A percentile compares a stretch with the other conserved stretches of the same genome.
Conservation (phyloP, 768 basidiomycete species). For the Phanerochaete carnosa region DNA sequence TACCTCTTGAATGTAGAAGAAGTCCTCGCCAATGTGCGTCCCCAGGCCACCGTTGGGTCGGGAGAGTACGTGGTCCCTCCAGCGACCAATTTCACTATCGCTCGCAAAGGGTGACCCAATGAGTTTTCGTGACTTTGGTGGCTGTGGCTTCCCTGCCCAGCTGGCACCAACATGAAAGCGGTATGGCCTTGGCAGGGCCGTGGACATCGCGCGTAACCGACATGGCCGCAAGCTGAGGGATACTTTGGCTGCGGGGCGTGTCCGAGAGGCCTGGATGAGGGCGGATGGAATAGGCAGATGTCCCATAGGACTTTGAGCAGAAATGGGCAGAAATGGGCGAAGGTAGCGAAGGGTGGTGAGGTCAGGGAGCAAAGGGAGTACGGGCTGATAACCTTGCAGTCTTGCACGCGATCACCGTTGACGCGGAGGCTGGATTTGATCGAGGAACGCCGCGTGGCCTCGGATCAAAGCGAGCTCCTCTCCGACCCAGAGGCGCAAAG, state of each 20-base stretch:
- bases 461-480: background rate
- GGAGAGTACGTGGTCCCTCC: slow-evolving; percentile 65
- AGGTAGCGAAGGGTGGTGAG: background rate
- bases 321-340: background rate
- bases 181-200: slow-evolving; percentile 44
- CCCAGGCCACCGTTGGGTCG: slow-evolving; percentile 38
- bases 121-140: slow-evolving; percentile 28
- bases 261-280: background rate
- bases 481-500: background rate
- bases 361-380: background rate
- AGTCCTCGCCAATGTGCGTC: slow-evolving; percentile 53
- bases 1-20: slow-evolving; percentile 69
- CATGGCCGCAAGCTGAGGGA: background rate
- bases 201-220: slow-evolving; percentile 15
- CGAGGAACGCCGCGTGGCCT: background rate
- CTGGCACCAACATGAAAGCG: slow-evolving; percentile 74
- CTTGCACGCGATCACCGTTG: background rate
- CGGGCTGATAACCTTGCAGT: background rate
- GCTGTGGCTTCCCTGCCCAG: slow-evolving; percentile 71
- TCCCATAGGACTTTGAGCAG: background rate
- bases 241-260: background rate
- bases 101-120: slow-evolving; percentile 50
- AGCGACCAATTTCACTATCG: slow-evolving; percentile 57
- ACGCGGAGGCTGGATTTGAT: background rate
- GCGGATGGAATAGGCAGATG: background rate